Percentiles rank a stretch among this genome's conserved stretches.
Conservation (phyloP, 83 land plant genomes). For the Picea abies region DNA sequence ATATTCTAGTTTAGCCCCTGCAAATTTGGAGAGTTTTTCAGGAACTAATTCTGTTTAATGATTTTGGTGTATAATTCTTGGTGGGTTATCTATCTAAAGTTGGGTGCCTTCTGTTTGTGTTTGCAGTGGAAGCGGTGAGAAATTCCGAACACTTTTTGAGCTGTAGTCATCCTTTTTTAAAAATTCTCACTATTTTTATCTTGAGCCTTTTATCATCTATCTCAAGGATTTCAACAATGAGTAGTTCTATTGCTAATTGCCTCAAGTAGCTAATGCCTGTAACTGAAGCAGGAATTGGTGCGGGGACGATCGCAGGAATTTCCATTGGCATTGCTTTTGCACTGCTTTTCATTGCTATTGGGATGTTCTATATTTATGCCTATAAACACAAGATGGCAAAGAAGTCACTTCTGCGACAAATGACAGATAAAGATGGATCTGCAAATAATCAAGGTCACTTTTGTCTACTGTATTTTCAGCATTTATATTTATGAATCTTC, state of each 20-base stretch:
- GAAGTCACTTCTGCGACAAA: conserved; percentile 18
- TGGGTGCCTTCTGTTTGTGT: conserved; percentile 4
- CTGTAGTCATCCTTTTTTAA: neutral
- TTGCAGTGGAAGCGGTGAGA: conserved; percentile 18
- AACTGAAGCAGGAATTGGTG: conserved; percentile 34
- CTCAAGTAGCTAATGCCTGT: conserved; percentile 10
- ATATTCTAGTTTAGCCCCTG: neutral
- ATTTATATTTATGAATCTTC: neutral
- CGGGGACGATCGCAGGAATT: conserved; percentile 61
- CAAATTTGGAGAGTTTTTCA: neutral
- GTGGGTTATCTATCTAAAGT: conserved; percentile 6
- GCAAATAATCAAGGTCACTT: neutral
- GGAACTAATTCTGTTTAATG: neutral
- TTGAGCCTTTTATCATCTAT: neutral
- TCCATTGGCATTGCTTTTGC: conserved; percentile 34
- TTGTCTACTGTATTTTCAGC: neutral
- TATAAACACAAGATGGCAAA: conserved; percentile 33
- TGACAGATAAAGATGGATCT: conserved; percentile 21
- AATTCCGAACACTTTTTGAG: neutral
- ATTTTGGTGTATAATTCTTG: neutral
- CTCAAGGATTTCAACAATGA: neutral
- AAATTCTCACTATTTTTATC: neutral
- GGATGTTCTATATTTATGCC: no score
- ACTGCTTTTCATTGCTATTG: conserved; percentile 16
- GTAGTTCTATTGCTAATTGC: neutral